phyloP scores from a whole-genome alignment of 257 asterid genomes.

The Nicotiana obtusifolia region DNA sequence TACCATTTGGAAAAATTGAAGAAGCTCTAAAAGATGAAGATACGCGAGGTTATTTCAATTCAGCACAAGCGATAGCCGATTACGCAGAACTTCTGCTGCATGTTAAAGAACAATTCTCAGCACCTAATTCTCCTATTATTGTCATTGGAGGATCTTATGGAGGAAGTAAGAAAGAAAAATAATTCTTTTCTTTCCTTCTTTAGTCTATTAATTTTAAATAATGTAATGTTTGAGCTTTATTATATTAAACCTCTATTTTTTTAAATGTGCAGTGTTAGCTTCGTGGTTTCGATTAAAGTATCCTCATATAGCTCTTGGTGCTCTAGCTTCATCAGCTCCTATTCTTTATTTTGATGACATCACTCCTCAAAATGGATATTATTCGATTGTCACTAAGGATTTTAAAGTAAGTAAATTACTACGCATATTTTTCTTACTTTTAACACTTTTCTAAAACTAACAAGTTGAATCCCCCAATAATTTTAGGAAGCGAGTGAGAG shows the following conservation, averaged over 20 bases:
- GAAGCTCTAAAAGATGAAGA: conserved; percentile 34
- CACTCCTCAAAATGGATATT: conserved; percentile 59
- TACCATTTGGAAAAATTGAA: conserved; percentile 47
- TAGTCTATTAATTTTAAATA: neutral
- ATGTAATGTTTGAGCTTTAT: neutral
- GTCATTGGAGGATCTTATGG: conserved; percentile 80
- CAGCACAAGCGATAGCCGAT: conserved; percentile 85
- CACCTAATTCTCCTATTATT: conserved; percentile 55
- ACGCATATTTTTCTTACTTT: neutral
- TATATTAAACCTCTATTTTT: neutral
- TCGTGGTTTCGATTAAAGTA: conserved; percentile 81
- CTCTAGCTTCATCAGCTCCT: conserved; percentile 82
- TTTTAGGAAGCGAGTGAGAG: conserved; percentile 46
- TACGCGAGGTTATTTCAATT: conserved; percentile 58
- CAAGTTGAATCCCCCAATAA: neutral
- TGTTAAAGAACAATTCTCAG: conserved; percentile 39
- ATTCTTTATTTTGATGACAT: conserved; percentile 64
- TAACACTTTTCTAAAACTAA: neutral
- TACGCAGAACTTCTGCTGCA: conserved; percentile 57
- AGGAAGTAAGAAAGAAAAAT: conserved; percentile 47
- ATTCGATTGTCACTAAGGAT: conserved; percentile 41
- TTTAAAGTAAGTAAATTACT: conserved; percentile 37
- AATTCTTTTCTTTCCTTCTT: neutral
- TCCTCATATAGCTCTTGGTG: conserved; percentile 80
- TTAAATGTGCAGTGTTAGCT: conserved; percentile 49